Evolutionary conservation across 805 yeast genomes (phyloP).

Genomic region (Diddensiella santjacobensis): DNA sequence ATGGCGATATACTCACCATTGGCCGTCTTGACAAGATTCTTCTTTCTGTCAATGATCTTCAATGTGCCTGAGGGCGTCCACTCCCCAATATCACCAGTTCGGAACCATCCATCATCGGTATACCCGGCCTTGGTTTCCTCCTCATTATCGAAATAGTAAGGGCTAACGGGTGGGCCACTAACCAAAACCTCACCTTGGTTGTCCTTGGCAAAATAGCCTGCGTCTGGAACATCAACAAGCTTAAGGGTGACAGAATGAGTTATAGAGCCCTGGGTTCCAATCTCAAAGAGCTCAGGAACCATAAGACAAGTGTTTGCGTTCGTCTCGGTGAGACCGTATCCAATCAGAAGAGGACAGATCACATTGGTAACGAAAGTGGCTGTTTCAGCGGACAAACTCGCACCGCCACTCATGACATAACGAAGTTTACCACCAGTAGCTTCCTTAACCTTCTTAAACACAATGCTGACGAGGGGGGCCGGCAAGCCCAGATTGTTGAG

Average conservation of each 20-base stretch:
- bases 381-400: slow-evolving; percentile 77
- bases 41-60: slow-evolving; percentile 85
- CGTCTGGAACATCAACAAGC: slow-evolving; percentile 84
- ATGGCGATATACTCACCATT: slow-evolving; percentile 98
- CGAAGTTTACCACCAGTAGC: slow-evolving; percentile 93
- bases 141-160: slow-evolving; percentile 78
- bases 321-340: slow-evolving; percentile 96
- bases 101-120: slow-evolving; percentile 87
- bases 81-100: slow-evolving; percentile 95
- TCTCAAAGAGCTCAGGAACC: slow-evolving; percentile 61
- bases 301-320: slow-evolving; percentile 79
- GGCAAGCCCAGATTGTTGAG: slow-evolving; percentile 68
- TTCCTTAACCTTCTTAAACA: slow-evolving; percentile 83
- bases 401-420: slow-evolving; percentile 82
- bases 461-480: slow-evolving; percentile 69
- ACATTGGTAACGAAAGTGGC: slow-evolving; percentile 74
- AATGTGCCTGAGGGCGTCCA: slow-evolving; percentile 81
- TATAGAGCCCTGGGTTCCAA: slow-evolving; percentile 77
- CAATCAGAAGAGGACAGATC: slow-evolving; percentile 82
- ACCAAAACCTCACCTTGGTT: slow-evolving; percentile 91
- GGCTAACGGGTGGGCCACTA: slow-evolving; percentile 66
- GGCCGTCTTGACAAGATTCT: slow-evolving; percentile 90
- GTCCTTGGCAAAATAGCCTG: slow-evolving; percentile 85
- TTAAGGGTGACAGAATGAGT: slow-evolving; percentile 82
- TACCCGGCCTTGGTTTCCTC: slow-evolving; percentile 75